Evolutionary conservation across 805 yeast genomes (phyloP).

Genomic region (Hanseniaspora taiwanica): DNA sequence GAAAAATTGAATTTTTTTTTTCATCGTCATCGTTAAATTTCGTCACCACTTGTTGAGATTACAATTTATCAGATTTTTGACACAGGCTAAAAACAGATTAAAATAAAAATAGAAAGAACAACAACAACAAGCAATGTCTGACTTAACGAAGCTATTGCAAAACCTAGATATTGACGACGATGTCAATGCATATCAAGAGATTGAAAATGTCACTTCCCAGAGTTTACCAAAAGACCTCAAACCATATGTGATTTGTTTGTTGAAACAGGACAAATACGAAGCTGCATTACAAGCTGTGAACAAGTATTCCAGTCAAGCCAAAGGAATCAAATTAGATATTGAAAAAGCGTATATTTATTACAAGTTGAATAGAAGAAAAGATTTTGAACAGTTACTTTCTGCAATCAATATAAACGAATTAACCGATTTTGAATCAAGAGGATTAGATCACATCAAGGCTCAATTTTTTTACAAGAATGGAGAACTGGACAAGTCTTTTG

Average conservation of each 20-base stretch:
- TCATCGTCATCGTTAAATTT: too few relatives aligned
- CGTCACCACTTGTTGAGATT: too few relatives aligned
- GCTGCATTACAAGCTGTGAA: conserved; percentile 35
- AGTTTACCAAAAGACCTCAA: conserved; percentile 21
- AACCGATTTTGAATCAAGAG: conserved; percentile 18
- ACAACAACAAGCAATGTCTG: background rate
- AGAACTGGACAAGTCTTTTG: conserved; percentile 33
- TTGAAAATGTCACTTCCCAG: background rate
- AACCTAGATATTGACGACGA: background rate
- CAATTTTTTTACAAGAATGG: conserved; percentile 43
- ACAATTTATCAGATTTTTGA: too few relatives aligned
- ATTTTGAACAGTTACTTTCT: conserved; percentile 18
- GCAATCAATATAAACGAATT: conserved; percentile 9
- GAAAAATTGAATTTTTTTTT: too few relatives aligned
- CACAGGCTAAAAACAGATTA: conserved; percentile 9
- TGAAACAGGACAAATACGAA: conserved; percentile 50
- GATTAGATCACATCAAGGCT: conserved; percentile 36
- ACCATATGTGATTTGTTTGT: conserved; percentile 44
- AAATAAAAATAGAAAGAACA: background rate
- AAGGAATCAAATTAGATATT: conserved; percentile 27
- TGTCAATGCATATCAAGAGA: background rate
- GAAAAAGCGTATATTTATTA: conserved; percentile 55
- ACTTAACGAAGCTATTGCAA: background rate
- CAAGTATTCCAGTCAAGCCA: conserved; percentile 25
- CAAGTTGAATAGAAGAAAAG: conserved; percentile 31